Percentiles rank a stretch among this genome's conserved stretches.
phyloP scores from a whole-genome alignment of 2,329 filamentous ascomycete genomes.

The Aspergillus tanneri region DNA sequence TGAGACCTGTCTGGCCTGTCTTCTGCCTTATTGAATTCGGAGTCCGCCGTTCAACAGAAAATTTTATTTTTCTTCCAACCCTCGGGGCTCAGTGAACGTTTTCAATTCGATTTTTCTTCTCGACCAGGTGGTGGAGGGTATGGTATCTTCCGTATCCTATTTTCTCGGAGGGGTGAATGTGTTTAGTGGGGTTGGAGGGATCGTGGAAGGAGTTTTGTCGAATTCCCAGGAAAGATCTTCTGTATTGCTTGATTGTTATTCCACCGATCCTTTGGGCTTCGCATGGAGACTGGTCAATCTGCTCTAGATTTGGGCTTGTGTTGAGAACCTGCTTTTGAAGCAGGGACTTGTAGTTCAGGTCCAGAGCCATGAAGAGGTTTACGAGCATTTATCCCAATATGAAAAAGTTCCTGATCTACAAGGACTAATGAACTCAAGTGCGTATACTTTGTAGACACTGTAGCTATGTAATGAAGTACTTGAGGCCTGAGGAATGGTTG shows the following conservation, averaged over 20 bases:
- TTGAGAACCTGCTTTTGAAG: background rate
- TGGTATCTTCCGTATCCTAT: constrained; percentile 11
- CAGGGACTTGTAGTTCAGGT: constrained; percentile 15
- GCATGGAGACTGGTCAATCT: constrained; percentile 40
- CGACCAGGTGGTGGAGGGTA: constrained; percentile 24
- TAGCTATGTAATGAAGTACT: background rate
- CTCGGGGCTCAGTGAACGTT: constrained; percentile 32
- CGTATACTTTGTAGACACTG: too few species aligned
- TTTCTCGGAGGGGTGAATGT: constrained; percentile 32
- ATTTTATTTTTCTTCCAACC: constrained; percentile 20
- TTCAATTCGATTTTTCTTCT: constrained; percentile 26
- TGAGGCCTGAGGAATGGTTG: too few species aligned
- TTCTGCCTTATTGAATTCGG: constrained; percentile 25
- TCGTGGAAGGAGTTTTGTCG: constrained; percentile 17
- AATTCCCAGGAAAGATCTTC: constrained; percentile 4
- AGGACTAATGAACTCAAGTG: too few species aligned
- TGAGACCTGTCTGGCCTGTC: constrained; percentile 22
- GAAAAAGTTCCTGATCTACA: constrained; percentile 32
- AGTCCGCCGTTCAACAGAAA: constrained; percentile 31
- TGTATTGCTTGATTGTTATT: constrained; percentile 19
- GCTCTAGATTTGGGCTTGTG: constrained; percentile 18
- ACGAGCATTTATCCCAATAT: constrained; percentile 36
- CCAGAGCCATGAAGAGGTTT: constrained; percentile 38
- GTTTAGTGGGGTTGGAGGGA: constrained; percentile 39
- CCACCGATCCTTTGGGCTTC: constrained; percentile 21